phyloP scores from a whole-genome alignment of 192 early-diverging fungal genomes.

The Polychytrium aggregatum region DNA sequence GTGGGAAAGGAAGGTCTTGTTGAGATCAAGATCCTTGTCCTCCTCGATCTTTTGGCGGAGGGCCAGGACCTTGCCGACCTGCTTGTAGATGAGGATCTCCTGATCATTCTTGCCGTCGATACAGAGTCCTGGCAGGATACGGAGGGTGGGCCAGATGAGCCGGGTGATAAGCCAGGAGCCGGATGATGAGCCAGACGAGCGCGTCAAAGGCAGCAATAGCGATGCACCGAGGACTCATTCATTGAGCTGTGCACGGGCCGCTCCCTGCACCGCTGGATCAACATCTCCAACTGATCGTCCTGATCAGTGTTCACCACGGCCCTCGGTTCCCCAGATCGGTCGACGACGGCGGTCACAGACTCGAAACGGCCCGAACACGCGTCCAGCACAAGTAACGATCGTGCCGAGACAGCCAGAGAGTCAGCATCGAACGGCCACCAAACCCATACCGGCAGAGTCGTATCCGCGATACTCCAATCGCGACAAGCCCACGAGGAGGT shows the following conservation, averaged over 20 bases:
- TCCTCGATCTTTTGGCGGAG: slow-evolving; percentile 36
- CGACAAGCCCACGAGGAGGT: slow-evolving; percentile 40
- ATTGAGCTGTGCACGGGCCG: no score
- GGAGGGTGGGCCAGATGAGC: background rate
- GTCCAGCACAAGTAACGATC: no score
- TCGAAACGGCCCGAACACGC: no score
- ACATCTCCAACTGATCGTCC: no score
- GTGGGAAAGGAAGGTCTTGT: slow-evolving; percentile 29
- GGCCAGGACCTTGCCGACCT: slow-evolving; percentile 44
- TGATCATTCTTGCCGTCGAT: slow-evolving; percentile 58
- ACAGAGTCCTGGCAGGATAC: slow-evolving; percentile 17
- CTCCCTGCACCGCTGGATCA: no score
- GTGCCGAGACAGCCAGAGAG: no score
- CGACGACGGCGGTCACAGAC: no score
- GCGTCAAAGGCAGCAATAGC: background rate
- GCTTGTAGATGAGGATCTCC: slow-evolving; percentile 29
- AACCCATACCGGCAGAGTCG: slow-evolving; percentile 50
- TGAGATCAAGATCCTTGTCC: slow-evolving; percentile 47
- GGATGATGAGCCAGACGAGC: background rate
- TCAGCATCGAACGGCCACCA: no score
- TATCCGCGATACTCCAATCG: slow-evolving; percentile 55
- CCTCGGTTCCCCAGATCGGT: no score
- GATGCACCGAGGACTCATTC: no score
- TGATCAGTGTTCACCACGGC: no score
- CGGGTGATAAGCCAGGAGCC: background rate